Conservation (phyloP, 495 filamentous ascomycete species). For the Penicillium ochrochloron region DNA sequence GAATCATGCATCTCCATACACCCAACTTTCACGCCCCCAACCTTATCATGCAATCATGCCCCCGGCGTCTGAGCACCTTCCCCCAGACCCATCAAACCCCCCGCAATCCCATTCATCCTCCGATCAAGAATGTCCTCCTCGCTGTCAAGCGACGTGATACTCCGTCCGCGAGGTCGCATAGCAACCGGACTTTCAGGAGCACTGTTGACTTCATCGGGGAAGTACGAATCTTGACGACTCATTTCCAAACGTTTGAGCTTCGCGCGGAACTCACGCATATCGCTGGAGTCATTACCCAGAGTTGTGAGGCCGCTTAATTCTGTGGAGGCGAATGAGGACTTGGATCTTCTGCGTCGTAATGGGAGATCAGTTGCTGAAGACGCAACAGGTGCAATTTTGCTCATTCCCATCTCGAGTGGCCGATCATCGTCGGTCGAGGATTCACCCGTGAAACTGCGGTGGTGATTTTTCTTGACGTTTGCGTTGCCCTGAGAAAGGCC, state of each 20-base stretch:
- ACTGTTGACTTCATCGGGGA: conserved; percentile 32
- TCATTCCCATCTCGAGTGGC: conserved; percentile 78
- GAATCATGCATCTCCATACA: conserved; percentile 14
- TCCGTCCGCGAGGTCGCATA: conserved; percentile 49
- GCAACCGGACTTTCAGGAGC: conserved; percentile 29
- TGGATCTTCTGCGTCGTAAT: conserved; percentile 22
- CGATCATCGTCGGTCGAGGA: conserved; percentile 79
- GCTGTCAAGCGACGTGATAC: conserved; percentile 75
- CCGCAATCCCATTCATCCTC: conserved; percentile 83
- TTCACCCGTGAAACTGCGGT: conserved; percentile 54
- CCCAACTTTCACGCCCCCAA: background rate
- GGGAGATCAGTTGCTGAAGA: conserved; percentile 11
- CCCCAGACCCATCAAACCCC: conserved; percentile 72
- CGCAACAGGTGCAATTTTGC: conserved; percentile 31
- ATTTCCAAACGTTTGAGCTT: conserved; percentile 31
- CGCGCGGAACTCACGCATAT: conserved; percentile 31
- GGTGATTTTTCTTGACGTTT: conserved; percentile 31
- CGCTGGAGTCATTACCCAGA: conserved; percentile 11
- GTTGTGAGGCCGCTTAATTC: conserved; percentile 20
- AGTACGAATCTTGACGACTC: conserved; percentile 16
- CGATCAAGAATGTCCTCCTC: conserved; percentile 82
- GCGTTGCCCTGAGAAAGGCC: background rate
- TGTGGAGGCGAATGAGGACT: conserved; percentile 26
- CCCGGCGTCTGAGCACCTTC: conserved; percentile 50
- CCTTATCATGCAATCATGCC: conserved; percentile 8